Evolutionary conservation across 768 basidiomycete genomes (phyloP), one percentile per base, ranked within the genome.

Genomic region (Multifurca ochricompacta): DNA sequence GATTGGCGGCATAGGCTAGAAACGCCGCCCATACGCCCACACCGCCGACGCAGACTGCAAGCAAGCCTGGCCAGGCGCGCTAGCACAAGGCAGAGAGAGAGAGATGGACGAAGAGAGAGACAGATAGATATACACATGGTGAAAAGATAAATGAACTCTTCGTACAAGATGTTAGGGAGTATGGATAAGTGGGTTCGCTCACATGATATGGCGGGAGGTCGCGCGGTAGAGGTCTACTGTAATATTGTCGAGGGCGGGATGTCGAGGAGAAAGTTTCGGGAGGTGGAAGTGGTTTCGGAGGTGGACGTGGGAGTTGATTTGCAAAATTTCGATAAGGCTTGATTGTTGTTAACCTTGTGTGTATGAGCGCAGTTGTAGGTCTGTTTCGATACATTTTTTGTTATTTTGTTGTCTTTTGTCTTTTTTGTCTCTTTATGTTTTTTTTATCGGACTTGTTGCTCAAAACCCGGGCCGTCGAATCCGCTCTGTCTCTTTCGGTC

Each of bases 1-100:
- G 80, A 70, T 90, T 91, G 53, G 80, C 82, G 9, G 80, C 82
- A 55, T 79, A 82, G 27, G 76, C 73, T 61, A 87, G 74, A 66
- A 91, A 91, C 6, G 73, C 74, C 3, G 69, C 78, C 87, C 87
- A 89, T 6, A 75, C 78, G 1, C 78, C 65, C 2, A 84, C 67
- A 14, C 85, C 87, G 6, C 79, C 53, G 0, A 71, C 69, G 16
- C 74, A 70, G 39, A 79, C 68, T 0, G 71, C 76, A 32, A 82
- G 68, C 18, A 81, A 63, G 19, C 74, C 63, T 0, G 86, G 85
- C 85, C 86, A 87, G 64, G 69, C 73, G 54, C 63, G 64, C 69
- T 70, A 40, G n/a, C n/a, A n/a, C n/a, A n/a, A n/a, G n/a, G 4
- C 7, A 25, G 14, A 3, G 23, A 6, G 6, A 32, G 31, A 11